Evolutionary conservation across 2,329 filamentous ascomycete species (phyloP).

Genomic region (Malbranchea cinnamomea): DNA sequence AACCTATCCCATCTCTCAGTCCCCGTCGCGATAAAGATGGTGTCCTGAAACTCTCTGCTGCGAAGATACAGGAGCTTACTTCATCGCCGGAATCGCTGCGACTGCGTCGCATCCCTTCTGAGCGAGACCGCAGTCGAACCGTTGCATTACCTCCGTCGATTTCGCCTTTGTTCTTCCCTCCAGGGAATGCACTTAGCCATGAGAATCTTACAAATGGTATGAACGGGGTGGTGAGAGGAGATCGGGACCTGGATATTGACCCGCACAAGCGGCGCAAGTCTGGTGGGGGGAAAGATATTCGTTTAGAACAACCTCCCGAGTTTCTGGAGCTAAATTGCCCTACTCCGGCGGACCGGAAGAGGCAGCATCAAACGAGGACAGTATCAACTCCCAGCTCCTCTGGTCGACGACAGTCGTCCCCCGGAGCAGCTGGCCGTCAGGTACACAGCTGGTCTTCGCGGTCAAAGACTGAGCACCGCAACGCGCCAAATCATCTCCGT

Average conservation of each 20-base stretch:
- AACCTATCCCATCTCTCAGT: conserved; percentile 7
- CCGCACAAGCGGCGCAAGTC: conserved; percentile 8
- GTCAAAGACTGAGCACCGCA: conserved; percentile 19
- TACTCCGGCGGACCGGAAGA: conserved; percentile 14
- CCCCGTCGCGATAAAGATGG: conserved; percentile 20
- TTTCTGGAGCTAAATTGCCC: conserved; percentile 11
- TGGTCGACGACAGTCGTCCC: conserved; percentile 17
- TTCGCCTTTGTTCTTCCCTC: not conserved
- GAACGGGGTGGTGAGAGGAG: conserved; percentile 9
- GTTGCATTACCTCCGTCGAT: conserved; percentile 11
- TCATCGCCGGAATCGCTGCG: conserved; percentile 40
- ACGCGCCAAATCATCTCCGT: conserved; percentile 17
- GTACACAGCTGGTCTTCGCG: conserved; percentile 20
- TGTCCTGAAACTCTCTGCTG: conserved; percentile 38
- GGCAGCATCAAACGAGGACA: conserved; percentile 19
- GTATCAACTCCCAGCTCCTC: conserved; percentile 23
- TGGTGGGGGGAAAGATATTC: conserved; percentile 12
- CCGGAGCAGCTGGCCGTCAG: conserved; percentile 17
- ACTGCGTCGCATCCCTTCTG: conserved; percentile 24
- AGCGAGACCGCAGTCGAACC: conserved; percentile 13
- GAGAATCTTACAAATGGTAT: too few species aligned
- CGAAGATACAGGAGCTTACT: conserved; percentile 40
- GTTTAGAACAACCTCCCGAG: conserved; percentile 14
- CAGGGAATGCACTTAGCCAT: too few species aligned
- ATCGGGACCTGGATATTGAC: conserved; percentile 12